phyloP scores from a whole-genome alignment of 352 stramenopile genomes.

The Blastocystis sp. region DNA sequence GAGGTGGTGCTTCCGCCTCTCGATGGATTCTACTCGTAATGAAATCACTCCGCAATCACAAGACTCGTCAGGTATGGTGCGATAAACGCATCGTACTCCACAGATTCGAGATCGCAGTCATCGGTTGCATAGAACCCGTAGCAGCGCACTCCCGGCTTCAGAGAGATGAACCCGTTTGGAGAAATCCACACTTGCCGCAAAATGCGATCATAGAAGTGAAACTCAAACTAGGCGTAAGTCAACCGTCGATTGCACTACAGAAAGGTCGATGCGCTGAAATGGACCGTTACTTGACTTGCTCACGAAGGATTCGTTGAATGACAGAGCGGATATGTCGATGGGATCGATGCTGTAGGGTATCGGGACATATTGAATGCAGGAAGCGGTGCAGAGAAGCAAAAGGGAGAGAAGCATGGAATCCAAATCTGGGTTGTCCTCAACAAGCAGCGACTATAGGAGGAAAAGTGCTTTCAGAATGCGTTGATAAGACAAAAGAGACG shows the following conservation, averaged over 20 bases:
- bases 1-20: background rate
- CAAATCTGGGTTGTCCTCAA: background rate
- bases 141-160: conserved; percentile 3
- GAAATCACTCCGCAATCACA: background rate
- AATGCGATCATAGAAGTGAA: conserved; percentile 54
- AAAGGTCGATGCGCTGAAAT: conserved; percentile 4
- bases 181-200: conserved; percentile 30
- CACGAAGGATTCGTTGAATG: conserved; percentile 29
- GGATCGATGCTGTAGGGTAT: conserved; percentile 26
- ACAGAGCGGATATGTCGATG: background rate
- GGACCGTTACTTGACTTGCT: background rate
- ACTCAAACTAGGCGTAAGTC: conserved; percentile 41
- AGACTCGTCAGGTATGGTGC: conserved; percentile 32
- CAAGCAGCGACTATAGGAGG: background rate
- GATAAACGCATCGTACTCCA: conserved; percentile 43
- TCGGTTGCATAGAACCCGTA: background rate
- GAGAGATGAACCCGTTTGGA: conserved; percentile 41
- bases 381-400: background rate
- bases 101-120: background rate
- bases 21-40: conserved; percentile 5
- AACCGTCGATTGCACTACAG: background rate
- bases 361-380: conserved; percentile 19
- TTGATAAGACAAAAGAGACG: background rate
- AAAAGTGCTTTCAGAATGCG: background rate
- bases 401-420: background rate